Evolutionary conservation across 176 grass and related monocot genomes (phyloP), one percentile per base, ranked within the genome.

Genomic region (Aegilops bicornis): DNA sequence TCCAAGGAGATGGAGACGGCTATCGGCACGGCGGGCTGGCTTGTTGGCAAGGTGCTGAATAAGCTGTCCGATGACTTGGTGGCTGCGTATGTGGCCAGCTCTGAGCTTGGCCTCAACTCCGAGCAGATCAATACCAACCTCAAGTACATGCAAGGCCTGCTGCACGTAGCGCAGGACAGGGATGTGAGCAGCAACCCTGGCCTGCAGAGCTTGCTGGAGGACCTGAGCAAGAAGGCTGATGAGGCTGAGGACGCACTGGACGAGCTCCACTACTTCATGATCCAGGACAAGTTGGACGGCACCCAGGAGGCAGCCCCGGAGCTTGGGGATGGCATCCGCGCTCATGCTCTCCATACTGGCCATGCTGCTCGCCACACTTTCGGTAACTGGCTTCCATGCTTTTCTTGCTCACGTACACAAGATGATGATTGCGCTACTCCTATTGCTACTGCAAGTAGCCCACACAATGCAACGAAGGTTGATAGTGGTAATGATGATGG

Each of bases 251-350:
- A 67, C 2, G 4, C 1, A 0, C 14, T 67, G 4, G 64, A 67
- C 1, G 64, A 67, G 64, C 68, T 97, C 92, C 87, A 95, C 64
- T 68, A 68, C 29, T 68, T 68, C 64, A 19, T 68, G 14, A 68
- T 68, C 14, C 64, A 68, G 29, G 30, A 68, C 64, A 2, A 19
- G 64, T 1, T 68, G 0, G 64, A 68, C 17, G 64, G 64, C 15
- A 68, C 64, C 8, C 0, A 1, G 0, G 25, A 27, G 25, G 61
- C 63, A 0, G 7, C 6, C 2, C 29, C 64, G 2, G 2, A 68
- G 0, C 3, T 33, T 6, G 29, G 64, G 0, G 15, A 33, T 33
- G 29, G 2, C 14, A 30, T 68, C 30, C 6, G 1, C 0, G 5
- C 2, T 3, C 29, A 19, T 7, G 15, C 15, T 33, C 30, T 2